Evolutionary conservation across 2,329 filamentous ascomycete genomes (phyloP).

Genomic region (Colletotrichum aenigma): DNA sequence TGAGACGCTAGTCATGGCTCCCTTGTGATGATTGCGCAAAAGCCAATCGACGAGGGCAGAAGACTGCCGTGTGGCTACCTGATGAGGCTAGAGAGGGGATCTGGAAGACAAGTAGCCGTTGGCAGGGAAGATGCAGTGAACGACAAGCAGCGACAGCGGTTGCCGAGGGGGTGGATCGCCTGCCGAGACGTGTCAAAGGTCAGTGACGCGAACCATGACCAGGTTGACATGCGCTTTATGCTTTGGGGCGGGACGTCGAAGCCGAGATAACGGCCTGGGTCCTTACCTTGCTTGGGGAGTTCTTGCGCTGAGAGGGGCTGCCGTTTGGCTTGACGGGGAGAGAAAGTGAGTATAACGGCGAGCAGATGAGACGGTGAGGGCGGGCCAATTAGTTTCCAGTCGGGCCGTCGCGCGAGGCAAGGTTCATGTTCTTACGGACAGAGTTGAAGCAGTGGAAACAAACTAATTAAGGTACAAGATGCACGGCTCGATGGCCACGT

Average conservation of each 20-base stretch:
- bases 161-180: not conserved
- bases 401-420: not conserved
- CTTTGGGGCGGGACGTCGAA: not conserved
- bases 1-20: not conserved
- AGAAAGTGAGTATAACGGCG: not conserved
- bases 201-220: not conserved
- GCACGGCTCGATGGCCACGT: not conserved
- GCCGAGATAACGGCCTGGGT: not conserved
- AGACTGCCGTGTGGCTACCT: not conserved
- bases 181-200: not conserved
- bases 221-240: not conserved
- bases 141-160: not conserved
- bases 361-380: not conserved
- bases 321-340: not conserved
- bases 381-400: not conserved
- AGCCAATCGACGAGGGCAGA: not conserved
- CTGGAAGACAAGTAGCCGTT: not conserved
- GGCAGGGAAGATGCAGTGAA: not conserved
- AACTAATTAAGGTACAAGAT: not conserved
- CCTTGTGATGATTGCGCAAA: not conserved
- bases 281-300: not conserved
- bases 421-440: not conserved
- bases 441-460: not conserved
- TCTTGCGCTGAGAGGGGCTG: not conserved
- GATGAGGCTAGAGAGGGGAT: not conserved